Conservation (phyloP, 805 yeast species). For the Yarrowia sp. region DNA sequence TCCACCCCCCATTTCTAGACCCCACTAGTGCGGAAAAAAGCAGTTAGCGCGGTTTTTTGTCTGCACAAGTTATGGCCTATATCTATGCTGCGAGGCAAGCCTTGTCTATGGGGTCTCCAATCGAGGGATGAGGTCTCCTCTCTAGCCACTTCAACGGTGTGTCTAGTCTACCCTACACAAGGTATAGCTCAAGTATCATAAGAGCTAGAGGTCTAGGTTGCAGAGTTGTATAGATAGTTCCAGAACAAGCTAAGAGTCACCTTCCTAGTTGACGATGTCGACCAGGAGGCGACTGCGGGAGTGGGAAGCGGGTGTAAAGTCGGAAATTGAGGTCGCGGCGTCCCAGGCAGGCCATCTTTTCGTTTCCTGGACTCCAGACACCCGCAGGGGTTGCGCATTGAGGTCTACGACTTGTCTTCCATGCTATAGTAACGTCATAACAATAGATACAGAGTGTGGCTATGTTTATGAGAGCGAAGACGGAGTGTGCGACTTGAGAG, state of each 20-base stretch:
- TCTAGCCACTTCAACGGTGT: constrained; percentile 11
- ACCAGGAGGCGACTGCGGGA: too few species aligned
- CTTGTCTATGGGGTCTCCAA: neutral
- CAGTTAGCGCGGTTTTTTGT: neutral
- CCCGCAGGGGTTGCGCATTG: too few species aligned
- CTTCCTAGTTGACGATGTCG: neutral
- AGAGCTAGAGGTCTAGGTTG: constrained; percentile 1
- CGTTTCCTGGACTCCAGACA: too few species aligned
- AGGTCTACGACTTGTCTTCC: too few species aligned
- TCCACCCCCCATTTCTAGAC: too few species aligned
- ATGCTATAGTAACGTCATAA: neutral
- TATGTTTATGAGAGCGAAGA: too few species aligned
- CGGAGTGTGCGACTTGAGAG: too few species aligned
- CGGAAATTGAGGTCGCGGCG: too few species aligned
- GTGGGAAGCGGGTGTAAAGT: too few species aligned
- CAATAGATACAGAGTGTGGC: constrained; percentile 1
- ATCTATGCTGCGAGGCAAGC: neutral
- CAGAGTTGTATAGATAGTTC: constrained; percentile 1
- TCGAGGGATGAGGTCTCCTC: neutral
- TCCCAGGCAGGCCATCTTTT: too few species aligned
- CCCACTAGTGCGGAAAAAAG: neutral
- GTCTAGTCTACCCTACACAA: too few species aligned
- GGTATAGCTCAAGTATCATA: neutral
- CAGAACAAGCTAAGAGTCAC: constrained; percentile 1
- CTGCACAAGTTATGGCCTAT: neutral